Percentiles rank a stretch among this genome's conserved stretches.
These are phyloP conservation scores for Sclerotinia borealis DNA, from an alignment of 2,329 filamentous ascomycete species.

Conservation along the genomic window DNA sequence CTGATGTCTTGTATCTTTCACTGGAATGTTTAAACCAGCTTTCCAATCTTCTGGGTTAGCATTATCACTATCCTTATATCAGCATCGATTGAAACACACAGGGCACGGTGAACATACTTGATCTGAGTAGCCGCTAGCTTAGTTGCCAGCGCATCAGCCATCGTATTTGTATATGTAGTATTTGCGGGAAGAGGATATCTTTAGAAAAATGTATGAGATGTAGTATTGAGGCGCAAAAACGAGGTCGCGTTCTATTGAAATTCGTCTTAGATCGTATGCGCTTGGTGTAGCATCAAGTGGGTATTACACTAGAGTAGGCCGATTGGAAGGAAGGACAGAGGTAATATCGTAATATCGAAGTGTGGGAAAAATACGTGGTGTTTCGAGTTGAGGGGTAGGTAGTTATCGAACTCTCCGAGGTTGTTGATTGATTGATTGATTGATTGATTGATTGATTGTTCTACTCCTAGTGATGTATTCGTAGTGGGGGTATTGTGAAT, in stretches of 20 bases:
- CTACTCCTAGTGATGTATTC: slow-evolving; percentile 3
- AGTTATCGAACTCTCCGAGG: background rate
- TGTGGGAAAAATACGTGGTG: background rate
- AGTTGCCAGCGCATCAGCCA: slow-evolving; percentile 45
- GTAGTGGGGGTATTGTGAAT: slow-evolving; percentile 4
- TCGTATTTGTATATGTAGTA: slow-evolving; percentile 32
- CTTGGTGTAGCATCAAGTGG: slow-evolving; percentile 11
- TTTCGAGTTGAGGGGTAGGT: slow-evolving; percentile 15
- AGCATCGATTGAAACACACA: background rate
- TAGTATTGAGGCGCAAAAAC: slow-evolving; percentile 4
- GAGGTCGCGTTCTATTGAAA: slow-evolving; percentile 7
- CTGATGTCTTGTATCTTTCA: slow-evolving; percentile 71
- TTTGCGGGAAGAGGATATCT: background rate
- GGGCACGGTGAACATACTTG: slow-evolving; percentile 32
- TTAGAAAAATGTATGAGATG: background rate
- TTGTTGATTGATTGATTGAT: slow-evolving; percentile 3
- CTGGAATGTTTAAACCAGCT: slow-evolving; percentile 62
- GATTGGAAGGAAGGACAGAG: background rate
- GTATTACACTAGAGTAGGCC: background rate
- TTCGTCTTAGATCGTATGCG: slow-evolving; percentile 8
- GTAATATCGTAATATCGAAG: background rate
- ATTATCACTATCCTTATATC: slow-evolving; percentile 14
- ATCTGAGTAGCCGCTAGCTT: slow-evolving; percentile 51
- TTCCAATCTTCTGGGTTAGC: slow-evolving; percentile 61
- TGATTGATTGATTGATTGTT: too few species aligned